Evolutionary conservation across 352 stramenopile species (phyloP).

Genomic region (Phytopythium chamaehyphon): DNA sequence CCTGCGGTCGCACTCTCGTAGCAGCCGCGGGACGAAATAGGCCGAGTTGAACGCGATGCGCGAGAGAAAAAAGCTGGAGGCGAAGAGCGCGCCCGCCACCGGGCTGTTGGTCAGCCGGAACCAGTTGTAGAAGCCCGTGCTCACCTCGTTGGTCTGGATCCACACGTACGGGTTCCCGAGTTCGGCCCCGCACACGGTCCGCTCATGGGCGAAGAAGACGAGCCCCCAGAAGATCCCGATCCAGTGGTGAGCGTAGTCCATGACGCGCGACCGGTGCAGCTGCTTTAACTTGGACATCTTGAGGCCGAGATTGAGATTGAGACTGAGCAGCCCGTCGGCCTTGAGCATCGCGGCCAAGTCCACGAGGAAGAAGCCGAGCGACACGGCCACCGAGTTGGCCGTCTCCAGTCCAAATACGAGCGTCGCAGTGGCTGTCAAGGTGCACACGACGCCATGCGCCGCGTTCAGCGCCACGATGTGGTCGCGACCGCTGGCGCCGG

Average conservation of each 20-base stretch:
- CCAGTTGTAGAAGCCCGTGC: slow-evolving; percentile 82
- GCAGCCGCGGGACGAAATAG: slow-evolving; percentile 51
- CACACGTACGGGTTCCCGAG: slow-evolving; percentile 76
- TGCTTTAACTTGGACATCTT: slow-evolving; percentile 18
- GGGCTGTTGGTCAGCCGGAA: slow-evolving; percentile 61
- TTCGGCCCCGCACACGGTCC: slow-evolving; percentile 36
- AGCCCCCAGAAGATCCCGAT: slow-evolving; percentile 62
- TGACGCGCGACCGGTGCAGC: slow-evolving; percentile 42
- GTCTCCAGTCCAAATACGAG: slow-evolving; percentile 40
- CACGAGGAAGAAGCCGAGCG: slow-evolving; percentile 67
- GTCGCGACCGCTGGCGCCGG: slow-evolving; percentile 37
- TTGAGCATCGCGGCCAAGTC: slow-evolving; percentile 61
- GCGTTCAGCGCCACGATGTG: slow-evolving; percentile 73
- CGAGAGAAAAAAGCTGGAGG: slow-evolving; percentile 58
- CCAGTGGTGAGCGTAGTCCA: slow-evolving; percentile 75
- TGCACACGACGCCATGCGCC: slow-evolving; percentile 61
- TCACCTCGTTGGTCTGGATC: slow-evolving; percentile 83
- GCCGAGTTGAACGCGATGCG: slow-evolving; percentile 68
- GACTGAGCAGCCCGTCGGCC: slow-evolving; percentile 37
- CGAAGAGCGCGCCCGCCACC: slow-evolving; percentile 52
- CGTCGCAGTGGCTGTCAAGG: slow-evolving; percentile 34
- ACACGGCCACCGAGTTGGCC: slow-evolving; percentile 54
- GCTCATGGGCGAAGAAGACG: slow-evolving; percentile 55
- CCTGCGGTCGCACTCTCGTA: slow-evolving; percentile 34
- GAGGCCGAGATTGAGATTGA: too few relatives aligned